Evolutionary conservation across 2,329 filamentous ascomycete species (phyloP).

Genomic region (Fusarium multiceps): DNA sequence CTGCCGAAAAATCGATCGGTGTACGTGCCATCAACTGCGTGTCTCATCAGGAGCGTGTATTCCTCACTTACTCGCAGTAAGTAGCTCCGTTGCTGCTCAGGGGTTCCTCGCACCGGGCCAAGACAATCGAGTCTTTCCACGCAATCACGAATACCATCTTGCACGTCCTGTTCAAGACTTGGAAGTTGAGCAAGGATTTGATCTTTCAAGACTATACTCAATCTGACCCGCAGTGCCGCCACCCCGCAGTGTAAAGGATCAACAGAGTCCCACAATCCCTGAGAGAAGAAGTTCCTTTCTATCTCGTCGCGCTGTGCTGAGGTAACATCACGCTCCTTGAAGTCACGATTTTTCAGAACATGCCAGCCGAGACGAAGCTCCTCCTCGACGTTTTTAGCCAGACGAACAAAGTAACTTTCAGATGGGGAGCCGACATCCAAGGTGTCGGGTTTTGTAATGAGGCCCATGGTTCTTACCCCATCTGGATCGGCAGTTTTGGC

Average conservation of each 20-base stretch:
- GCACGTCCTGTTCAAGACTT: constrained; percentile 21
- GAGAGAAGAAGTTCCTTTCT: constrained; percentile 58
- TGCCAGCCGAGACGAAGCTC: constrained; percentile 65
- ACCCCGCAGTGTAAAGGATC: constrained; percentile 58
- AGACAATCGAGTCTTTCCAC: constrained; percentile 56
- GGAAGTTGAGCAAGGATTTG: constrained; percentile 62
- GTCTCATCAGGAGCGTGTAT: constrained; percentile 54
- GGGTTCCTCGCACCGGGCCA: constrained; percentile 59
- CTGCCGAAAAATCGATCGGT: constrained; percentile 50
- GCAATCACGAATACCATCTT: constrained; percentile 57
- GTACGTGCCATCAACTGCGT: constrained; percentile 64
- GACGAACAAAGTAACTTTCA: constrained; percentile 55
- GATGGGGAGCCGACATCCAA: constrained; percentile 45
- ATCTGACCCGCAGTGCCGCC: constrained; percentile 56
- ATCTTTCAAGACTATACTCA: constrained; percentile 62
- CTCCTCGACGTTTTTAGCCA: constrained; percentile 60
- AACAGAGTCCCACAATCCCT: constrained; percentile 54
- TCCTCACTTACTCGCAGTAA: constrained; percentile 45
- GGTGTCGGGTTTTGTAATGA: constrained; percentile 68
- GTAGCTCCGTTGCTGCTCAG: constrained; percentile 60
- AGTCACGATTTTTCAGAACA: constrained; percentile 53
- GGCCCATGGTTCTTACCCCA: constrained; percentile 62
- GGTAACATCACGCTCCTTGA: constrained; percentile 40
- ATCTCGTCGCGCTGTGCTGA: constrained; percentile 52
- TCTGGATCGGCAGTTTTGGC: constrained; percentile 47